Evolutionary conservation across 2,329 filamentous ascomycete genomes (phyloP), one percentile per base, ranked within the genome.

Genomic region (Clonostachys rosea): DNA sequence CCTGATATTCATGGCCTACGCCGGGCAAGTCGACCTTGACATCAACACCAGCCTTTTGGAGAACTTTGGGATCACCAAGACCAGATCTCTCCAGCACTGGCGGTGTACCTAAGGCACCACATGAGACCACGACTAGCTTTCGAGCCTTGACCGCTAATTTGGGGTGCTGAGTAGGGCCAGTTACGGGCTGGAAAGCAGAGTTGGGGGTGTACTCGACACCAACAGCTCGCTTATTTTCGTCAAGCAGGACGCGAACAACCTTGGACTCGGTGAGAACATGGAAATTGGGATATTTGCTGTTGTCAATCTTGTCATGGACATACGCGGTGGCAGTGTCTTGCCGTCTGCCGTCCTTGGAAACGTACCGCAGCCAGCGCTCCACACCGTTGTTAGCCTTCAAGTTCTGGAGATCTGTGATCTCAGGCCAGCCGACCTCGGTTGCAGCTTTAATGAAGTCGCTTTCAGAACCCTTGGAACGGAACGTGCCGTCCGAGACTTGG

Each of bases 281-380:
- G 1, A 84, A 66, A 45, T 80, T 79, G 0, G 73, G 70, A 47
- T 74, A 67, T 16, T 72, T 59, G 5, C 70, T 56, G 47, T 68
- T 65, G 45, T 74, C 63, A 0, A 81, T 59, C 36, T 73, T 66
- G 1, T 76, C 75, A 51, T 81, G 78, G 9, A 83, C 53, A 49
- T 77, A 81, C 33, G 64, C 55, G 51, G 74, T 70, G 1, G 77
- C 78, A 4, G 76, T 62, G 55, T 82, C 78, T 56, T 79, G 76
- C 20, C 78, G 70, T 44, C 63, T 64, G 17, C 76, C 76, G 33
- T 77, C 69, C 0, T 64, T 67, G 2, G 63, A 63, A 18, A 79
- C 67, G 50, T 75, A 79, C n/a, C 70, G 64, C 24, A 68, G 57
- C 67, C 71, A 71, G 1, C 54, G 47, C 37, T 53, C 42, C 18